phyloP scores from a whole-genome alignment of 768 basidiomycete genomes.

The Termitomyces sp. region DNA sequence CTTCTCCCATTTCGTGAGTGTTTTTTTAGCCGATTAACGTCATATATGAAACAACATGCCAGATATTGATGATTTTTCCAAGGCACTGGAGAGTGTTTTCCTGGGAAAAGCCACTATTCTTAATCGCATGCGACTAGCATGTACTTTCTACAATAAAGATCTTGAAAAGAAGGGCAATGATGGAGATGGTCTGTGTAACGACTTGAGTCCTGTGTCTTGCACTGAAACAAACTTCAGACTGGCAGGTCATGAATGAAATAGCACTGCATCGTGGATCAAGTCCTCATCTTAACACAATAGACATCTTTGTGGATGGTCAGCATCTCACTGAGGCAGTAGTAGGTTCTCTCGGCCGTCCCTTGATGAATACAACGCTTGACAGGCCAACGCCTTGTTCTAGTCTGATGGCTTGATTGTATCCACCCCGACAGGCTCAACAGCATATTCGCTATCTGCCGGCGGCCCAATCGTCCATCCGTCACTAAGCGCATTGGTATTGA shows the following conservation, averaged over 20 bases:
- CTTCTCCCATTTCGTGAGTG: constrained; percentile 87
- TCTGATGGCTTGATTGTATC: constrained; percentile 93
- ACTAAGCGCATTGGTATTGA: constrained; percentile 82
- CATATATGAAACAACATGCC: constrained; percentile 1
- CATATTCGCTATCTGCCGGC: constrained; percentile 92
- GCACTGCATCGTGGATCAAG: constrained; percentile 88
- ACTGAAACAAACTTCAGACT: constrained; percentile 41
- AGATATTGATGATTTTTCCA: constrained; percentile 88
- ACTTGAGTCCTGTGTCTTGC: background rate
- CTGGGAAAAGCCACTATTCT: constrained; percentile 75
- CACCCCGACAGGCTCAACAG: constrained; percentile 94
- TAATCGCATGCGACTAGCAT: constrained; percentile 86
- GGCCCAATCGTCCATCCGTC: constrained; percentile 96
- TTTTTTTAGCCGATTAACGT: background rate
- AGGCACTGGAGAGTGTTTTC: constrained; percentile 76
- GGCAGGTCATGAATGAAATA: constrained; percentile 98
- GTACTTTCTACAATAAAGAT: constrained; percentile 64
- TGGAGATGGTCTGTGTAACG: constrained; percentile 44
- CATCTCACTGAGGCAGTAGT: constrained; percentile 95
- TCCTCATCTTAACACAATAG: constrained; percentile 88
- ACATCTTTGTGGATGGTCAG: constrained; percentile 90
- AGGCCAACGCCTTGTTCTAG: constrained; percentile 29
- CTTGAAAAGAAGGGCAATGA: constrained; percentile 50
- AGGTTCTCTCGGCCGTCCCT: constrained; percentile 26
- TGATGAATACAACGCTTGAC: constrained; percentile 3